phyloP scores from a whole-genome alignment of 306 rosid species.

The Dalbergia cochinchinensis region DNA sequence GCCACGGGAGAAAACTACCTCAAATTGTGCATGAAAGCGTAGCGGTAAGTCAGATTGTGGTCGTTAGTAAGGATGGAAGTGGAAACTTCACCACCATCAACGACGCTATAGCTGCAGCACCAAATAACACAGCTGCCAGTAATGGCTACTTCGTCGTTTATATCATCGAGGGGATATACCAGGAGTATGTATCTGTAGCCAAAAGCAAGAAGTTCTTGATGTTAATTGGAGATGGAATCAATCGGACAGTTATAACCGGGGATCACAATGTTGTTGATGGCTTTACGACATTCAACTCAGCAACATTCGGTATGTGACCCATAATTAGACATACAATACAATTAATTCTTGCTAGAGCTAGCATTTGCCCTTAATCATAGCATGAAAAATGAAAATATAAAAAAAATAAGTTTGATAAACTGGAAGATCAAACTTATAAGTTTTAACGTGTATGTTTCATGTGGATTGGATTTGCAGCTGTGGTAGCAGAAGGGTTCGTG shows the following conservation, averaged over 20 bases:
- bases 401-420: no score
- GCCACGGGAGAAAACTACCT: slow-evolving; percentile 55
- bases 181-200: slow-evolving; percentile 65
- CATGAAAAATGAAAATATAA: no score
- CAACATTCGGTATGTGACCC: slow-evolving; percentile 65
- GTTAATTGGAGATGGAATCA: slow-evolving; percentile 81
- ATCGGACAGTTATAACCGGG: slow-evolving; percentile 69
- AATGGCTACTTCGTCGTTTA: slow-evolving; percentile 69
- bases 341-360: background rate
- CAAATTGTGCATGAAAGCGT: slow-evolving; percentile 46
- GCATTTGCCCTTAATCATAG: background rate
- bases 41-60: slow-evolving; percentile 56
- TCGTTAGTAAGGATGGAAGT: slow-evolving; percentile 69
- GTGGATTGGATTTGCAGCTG: slow-evolving; percentile 54
- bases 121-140: slow-evolving; percentile 55
- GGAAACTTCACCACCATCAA: slow-evolving; percentile 70
- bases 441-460: background rate
- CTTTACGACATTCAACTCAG: slow-evolving; percentile 80
- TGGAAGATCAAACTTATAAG: no score
- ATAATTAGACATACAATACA: background rate
- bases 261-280: slow-evolving; percentile 70
- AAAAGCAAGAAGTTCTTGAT: slow-evolving; percentile 66
- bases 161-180: slow-evolving; percentile 64
- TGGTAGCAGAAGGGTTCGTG: slow-evolving; percentile 64
- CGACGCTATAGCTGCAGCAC: slow-evolving; percentile 71